A percentile compares a stretch with the other conserved stretches of the same genome.
These are phyloP conservation scores for Yamadazyma kanchanaburiensis DNA, from an alignment of 1,139 yeast species.

Conservation along the genomic window DNA sequence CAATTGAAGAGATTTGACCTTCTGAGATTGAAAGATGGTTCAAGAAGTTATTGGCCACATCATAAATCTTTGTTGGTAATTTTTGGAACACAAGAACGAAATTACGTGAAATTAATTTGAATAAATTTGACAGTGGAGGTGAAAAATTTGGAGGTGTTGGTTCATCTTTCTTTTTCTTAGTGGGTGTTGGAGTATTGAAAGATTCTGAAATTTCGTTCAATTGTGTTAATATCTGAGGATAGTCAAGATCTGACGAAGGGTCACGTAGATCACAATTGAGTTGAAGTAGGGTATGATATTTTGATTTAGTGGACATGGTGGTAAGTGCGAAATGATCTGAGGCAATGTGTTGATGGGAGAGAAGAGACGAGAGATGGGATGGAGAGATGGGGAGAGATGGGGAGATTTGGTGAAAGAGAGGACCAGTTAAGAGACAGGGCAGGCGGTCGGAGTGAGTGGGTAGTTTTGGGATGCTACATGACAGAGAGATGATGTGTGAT, in stretches of 20 bases:
- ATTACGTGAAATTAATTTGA: constrained; percentile 29
- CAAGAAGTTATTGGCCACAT: constrained; percentile 35
- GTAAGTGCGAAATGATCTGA: too few relatives aligned
- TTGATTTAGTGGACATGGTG: too few relatives aligned
- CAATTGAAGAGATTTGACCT: constrained; percentile 16
- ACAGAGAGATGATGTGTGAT: too few relatives aligned
- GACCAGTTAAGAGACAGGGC: too few relatives aligned
- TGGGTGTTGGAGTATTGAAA: constrained; percentile 10
- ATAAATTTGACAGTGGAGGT: constrained; percentile 22
- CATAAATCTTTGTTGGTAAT: constrained; percentile 37
- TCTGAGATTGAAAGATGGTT: constrained; percentile 21
- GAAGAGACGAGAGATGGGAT: too few relatives aligned
- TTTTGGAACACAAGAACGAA: constrained; percentile 25
- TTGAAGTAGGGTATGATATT: constrained; percentile 22
- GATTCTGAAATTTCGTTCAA: constrained; percentile 17
- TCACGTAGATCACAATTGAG: constrained; percentile 14
- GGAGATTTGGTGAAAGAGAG: too few relatives aligned
- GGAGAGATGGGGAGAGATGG: too few relatives aligned
- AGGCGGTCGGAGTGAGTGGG: too few relatives aligned
- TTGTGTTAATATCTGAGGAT: constrained; percentile 14
- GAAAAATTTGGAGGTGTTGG: constrained; percentile 4
- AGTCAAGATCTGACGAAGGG: constrained; percentile 13
- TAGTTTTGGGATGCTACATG: too few relatives aligned
- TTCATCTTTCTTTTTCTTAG: constrained; percentile 13
- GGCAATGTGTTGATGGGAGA: too few relatives aligned